Evolutionary conservation across 2,329 filamentous ascomycete genomes (phyloP).

Genomic region (Pseudogymnoascus verrucosus): DNA sequence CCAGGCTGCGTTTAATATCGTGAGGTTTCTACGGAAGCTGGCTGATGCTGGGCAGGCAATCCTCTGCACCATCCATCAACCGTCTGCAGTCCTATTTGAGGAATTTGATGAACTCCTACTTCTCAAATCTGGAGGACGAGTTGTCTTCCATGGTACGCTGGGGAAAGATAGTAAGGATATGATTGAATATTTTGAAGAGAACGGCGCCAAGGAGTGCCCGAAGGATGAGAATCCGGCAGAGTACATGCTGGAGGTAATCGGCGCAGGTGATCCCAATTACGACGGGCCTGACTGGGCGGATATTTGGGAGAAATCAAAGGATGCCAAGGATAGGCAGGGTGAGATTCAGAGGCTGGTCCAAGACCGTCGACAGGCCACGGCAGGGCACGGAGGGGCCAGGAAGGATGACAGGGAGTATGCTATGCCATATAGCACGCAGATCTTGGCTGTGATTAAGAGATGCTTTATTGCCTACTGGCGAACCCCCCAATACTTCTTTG

Average conservation of each 20-base stretch:
- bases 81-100: constrained; percentile 84
- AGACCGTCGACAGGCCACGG: constrained; percentile 31
- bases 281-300: constrained; percentile 53
- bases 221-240: constrained; percentile 67
- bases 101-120: constrained; percentile 75
- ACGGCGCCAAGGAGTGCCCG: constrained; percentile 57
- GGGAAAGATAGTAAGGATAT: constrained; percentile 59
- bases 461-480: constrained; percentile 56
- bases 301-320: constrained; percentile 45
- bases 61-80: constrained; percentile 93
- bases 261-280: constrained; percentile 54
- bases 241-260: constrained; percentile 59
- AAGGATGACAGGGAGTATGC: constrained; percentile 53
- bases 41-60: constrained; percentile 82
- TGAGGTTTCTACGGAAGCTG: constrained; percentile 76
- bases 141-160: constrained; percentile 72
- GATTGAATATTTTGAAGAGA: constrained; percentile 64
- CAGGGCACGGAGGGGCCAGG: constrained; percentile 26
- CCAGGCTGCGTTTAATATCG: constrained; percentile 84
- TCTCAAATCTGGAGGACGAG: constrained; percentile 65
- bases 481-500: constrained; percentile 51
- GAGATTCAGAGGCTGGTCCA: constrained; percentile 46
- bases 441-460: constrained; percentile 45
- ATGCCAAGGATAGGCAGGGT: constrained; percentile 28
- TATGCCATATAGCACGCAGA: constrained; percentile 48